phyloP scores from a whole-genome alignment of 1,139 yeast species.

The Kluyveromyces sp. region DNA sequence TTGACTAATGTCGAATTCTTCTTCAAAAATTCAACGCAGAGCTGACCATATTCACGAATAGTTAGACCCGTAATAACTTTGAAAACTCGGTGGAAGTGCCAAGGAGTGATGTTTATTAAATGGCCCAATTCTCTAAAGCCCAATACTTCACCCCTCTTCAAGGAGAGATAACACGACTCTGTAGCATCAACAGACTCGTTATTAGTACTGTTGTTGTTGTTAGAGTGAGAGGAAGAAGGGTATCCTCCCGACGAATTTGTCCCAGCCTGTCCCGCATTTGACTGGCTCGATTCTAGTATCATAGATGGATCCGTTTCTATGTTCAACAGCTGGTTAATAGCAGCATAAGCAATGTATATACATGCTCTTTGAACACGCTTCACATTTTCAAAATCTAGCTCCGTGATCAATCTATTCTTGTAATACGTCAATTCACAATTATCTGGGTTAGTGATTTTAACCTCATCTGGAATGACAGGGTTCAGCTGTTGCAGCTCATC shows the following conservation, averaged over 20 bases:
- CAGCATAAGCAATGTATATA: slow-evolving; percentile 19
- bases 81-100: slow-evolving; percentile 91
- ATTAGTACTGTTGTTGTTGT: too few relatives aligned
- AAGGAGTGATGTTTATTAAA: slow-evolving; percentile 76
- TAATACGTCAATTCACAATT: slow-evolving; percentile 13
- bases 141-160: slow-evolving; percentile 79
- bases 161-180: slow-evolving; percentile 19
- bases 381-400: slow-evolving; percentile 19
- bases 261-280: not conserved
- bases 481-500: slow-evolving; percentile 19
- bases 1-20: slow-evolving; percentile 19
- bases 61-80: slow-evolving; percentile 79
- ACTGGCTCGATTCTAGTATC: not conserved
- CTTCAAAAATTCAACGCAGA: slow-evolving; percentile 67
- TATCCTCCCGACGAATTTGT: too few relatives aligned
- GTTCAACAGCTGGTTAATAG: slow-evolving; percentile 16
- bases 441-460: slow-evolving; percentile 10
- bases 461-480: slow-evolving; percentile 17
- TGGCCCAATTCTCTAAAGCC: slow-evolving; percentile 87
- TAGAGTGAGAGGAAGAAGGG: too few relatives aligned
- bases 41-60: slow-evolving; percentile 84
- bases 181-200: not conserved
- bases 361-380: slow-evolving; percentile 21
- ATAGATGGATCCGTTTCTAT: slow-evolving; percentile 13
- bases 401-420: slow-evolving; percentile 20